Evolutionary conservation across 1,284 basidiomycete species (phyloP).

Genomic region (Ganoderma meredithae): DNA sequence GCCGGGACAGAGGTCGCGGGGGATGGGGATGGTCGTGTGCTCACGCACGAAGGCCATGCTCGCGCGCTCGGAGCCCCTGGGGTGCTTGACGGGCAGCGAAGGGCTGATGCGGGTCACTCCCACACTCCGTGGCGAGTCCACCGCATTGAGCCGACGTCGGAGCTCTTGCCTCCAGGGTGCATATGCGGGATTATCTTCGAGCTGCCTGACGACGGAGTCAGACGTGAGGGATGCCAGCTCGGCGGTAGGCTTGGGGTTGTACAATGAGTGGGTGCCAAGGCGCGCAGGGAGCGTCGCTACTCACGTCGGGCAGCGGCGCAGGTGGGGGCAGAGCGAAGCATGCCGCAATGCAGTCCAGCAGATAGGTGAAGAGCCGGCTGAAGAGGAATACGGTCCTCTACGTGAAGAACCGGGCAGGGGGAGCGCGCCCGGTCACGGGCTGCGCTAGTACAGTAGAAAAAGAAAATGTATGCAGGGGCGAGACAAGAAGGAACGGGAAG

Average conservation of each 20-base stretch:
- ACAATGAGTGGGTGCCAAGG: neutral
- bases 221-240: neutral
- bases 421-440: too few relatives aligned
- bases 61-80: constrained; percentile 32
- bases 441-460: too few relatives aligned
- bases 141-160: constrained; percentile 4
- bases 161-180: constrained; percentile 10
- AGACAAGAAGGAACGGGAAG: too few relatives aligned
- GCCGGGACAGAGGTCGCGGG: constrained; percentile 19
- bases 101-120: constrained; percentile 15
- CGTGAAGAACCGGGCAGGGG: too few relatives aligned
- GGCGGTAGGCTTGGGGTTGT: neutral
- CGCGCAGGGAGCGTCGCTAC: neutral
- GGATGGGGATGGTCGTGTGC: constrained; percentile 38
- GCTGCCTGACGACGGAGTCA: neutral
- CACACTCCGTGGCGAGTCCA: neutral
- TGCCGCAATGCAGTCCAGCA: neutral
- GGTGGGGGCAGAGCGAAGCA: neutral
- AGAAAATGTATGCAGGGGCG: too few relatives aligned
- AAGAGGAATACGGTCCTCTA: too few relatives aligned
- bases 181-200: neutral
- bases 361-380: too few relatives aligned
- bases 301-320: neutral
- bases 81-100: constrained; percentile 8
- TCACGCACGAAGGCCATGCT: constrained; percentile 34